phyloP scores from a whole-genome alignment of 1,284 basidiomycete species.

The Thelephora terrestris region DNA sequence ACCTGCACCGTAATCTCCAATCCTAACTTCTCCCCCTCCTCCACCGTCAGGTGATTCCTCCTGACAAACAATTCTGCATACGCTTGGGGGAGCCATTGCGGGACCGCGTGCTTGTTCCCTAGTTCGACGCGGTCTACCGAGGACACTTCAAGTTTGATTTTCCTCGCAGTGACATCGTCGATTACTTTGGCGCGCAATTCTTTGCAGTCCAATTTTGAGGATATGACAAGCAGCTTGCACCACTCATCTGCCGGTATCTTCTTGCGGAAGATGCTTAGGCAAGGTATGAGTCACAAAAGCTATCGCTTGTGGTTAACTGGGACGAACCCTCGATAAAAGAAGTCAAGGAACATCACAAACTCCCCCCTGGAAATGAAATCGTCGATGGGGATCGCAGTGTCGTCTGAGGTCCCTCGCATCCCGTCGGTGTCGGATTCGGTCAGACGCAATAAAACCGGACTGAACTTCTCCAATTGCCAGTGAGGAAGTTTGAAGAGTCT shows the following conservation, averaged over 20 bases:
- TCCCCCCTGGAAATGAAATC: background rate
- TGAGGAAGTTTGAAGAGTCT: background rate
- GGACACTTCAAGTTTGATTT: constrained; percentile 17
- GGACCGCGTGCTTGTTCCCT: constrained; percentile 27
- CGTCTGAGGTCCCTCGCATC: background rate
- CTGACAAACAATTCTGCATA: constrained; percentile 29
- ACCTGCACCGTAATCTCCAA: constrained; percentile 16
- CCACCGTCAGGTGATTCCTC: constrained; percentile 20
- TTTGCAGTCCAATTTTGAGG: constrained; percentile 23
- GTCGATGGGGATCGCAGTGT: background rate
- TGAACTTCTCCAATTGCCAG: background rate
- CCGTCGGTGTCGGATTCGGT: background rate
- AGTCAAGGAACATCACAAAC: background rate
- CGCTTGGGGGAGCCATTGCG: constrained; percentile 28
- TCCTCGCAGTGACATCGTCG: constrained; percentile 19
- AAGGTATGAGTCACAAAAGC: background rate
- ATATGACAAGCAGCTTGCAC: constrained; percentile 26
- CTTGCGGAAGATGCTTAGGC: background rate
- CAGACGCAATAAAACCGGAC: background rate
- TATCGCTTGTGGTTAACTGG: background rate
- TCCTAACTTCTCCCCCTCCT: constrained; percentile 28
- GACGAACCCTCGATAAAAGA: background rate
- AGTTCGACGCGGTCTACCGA: constrained; percentile 27
- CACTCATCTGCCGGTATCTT: constrained; percentile 20
- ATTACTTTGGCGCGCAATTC: constrained; percentile 23